Conservation (phyloP, 192 early-diverging fungal genomes). For the Gaertneriomyces sp. region DNA sequence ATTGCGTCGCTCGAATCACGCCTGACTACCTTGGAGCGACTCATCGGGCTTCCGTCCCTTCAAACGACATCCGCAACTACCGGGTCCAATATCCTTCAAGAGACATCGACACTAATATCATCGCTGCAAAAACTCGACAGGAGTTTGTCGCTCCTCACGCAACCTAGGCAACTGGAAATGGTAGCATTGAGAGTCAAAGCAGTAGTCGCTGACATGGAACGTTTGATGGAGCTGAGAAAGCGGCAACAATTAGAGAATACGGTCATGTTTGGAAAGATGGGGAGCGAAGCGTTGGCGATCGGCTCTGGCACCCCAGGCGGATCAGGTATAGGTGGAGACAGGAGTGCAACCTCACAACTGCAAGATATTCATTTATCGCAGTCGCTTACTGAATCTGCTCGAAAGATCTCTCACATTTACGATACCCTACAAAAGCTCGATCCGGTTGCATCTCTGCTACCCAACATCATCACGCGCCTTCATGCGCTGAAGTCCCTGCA, state of each 20-base stretch:
- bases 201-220: conserved; percentile 63
- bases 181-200: conserved; percentile 58
- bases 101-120: conserved; percentile 41
- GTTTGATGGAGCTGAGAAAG: conserved; percentile 61
- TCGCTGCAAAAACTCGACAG: conserved; percentile 67
- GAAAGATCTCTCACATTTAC: conserved; percentile 65
- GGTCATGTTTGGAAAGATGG: background rate
- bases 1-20: conserved; percentile 63
- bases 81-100: conserved; percentile 21
- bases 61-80: conserved; percentile 30
- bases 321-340: background rate
- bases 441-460: conserved; percentile 71
- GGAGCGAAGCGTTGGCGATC: conserved; percentile 4
- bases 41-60: conserved; percentile 63
- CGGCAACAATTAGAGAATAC: conserved; percentile 35
- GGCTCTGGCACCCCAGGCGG: background rate
- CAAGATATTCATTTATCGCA: conserved; percentile 23
- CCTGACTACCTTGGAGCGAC: conserved; percentile 63
- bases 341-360: background rate
- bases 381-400: conserved; percentile 34
- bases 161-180: conserved; percentile 70
- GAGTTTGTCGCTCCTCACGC: conserved; percentile 61
- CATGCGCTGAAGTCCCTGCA: conserved; percentile 76
- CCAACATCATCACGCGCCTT: conserved; percentile 73
- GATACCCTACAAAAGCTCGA: conserved; percentile 71